These are phyloP conservation scores for Backusella liffmaniae DNA, from an alignment of 192 early-diverging fungal species.

Conservation along the genomic window DNA sequence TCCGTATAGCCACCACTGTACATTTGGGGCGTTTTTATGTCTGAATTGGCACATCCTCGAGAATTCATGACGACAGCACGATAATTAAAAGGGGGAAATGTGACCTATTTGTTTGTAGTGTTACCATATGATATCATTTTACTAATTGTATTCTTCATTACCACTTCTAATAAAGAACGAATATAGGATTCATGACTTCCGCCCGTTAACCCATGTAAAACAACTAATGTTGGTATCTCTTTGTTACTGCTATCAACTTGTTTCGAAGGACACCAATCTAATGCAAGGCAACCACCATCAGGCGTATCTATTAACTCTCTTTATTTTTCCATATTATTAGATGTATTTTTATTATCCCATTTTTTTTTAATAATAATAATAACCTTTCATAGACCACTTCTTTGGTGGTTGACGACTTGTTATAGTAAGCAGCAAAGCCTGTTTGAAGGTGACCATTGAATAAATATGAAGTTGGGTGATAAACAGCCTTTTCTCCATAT, in stretches of 20 bases:
- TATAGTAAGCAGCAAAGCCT: conserved; percentile 52
- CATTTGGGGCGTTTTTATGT: conserved; percentile 73
- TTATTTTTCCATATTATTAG: conserved; percentile 11
- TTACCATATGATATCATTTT: neutral
- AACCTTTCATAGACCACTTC: conserved; percentile 64
- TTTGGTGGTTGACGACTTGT: conserved; percentile 33
- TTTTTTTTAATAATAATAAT: conserved; percentile 15
- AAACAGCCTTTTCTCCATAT: conserved; percentile 48
- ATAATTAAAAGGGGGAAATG: conserved; percentile 56
- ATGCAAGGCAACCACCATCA: conserved; percentile 82
- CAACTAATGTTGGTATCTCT: conserved; percentile 72
- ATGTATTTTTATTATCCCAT: neutral
- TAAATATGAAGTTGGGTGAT: conserved; percentile 71
- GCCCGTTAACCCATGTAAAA: conserved; percentile 90
- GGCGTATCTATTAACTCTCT: conserved; percentile 55
- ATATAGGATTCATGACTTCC: conserved; percentile 92
- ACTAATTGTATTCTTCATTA: conserved; percentile 13
- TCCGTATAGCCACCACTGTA: conserved; percentile 84
- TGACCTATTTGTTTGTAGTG: conserved; percentile 14
- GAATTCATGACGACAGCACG: conserved; percentile 84
- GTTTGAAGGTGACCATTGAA: conserved; percentile 81
- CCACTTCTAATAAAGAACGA: conserved; percentile 59
- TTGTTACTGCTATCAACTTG: conserved; percentile 50
- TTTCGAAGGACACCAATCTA: conserved; percentile 83
- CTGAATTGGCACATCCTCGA: conserved; percentile 84